Percentiles rank a stretch among this genome's conserved stretches.
phyloP scores from a whole-genome alignment of 116 monocot genomes.

The Iris pallida region DNA sequence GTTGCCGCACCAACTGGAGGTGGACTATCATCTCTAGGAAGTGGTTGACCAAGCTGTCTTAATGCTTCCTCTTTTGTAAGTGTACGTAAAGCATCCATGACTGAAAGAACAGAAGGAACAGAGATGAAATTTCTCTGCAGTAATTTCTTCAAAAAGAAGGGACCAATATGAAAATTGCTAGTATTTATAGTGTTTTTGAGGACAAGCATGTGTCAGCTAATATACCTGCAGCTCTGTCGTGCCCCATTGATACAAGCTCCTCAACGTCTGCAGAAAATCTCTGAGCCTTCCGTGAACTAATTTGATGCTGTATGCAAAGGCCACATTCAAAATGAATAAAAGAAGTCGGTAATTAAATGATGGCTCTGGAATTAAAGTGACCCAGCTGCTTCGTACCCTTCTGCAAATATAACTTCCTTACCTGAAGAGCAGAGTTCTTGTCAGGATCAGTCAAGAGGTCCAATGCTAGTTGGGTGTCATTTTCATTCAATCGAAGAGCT shows the following conservation, averaged over 20 bases:
- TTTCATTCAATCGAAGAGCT: constrained; percentile 79
- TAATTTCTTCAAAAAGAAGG: not conserved
- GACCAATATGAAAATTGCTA: no score
- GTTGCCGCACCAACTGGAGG: not conserved
- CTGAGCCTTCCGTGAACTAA: constrained; percentile 16
- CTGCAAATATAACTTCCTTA: not conserved
- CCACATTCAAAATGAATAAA: not conserved
- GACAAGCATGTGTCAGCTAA: no score
- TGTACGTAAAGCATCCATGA: no score
- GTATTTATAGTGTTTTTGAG: no score
- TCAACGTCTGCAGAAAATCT: constrained; percentile 8
- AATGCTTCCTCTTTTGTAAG: no score
- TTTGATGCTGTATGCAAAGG: constrained; percentile 4
- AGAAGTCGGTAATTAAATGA: not conserved
- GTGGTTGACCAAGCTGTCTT: no score
- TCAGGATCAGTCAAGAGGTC: constrained; percentile 88
- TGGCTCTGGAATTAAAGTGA: not conserved
- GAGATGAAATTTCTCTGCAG: not conserved
- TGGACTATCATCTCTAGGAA: no score
- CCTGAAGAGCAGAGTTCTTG: constrained; percentile 70
- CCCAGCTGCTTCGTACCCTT: not conserved
- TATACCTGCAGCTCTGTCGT: no score
- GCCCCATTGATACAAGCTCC: no score
- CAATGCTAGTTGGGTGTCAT: constrained; percentile 72
- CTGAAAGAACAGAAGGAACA: no score